Evolutionary conservation across 306 rosid genomes (phyloP).

Genomic region (Hylodesmum podocarpum): DNA sequence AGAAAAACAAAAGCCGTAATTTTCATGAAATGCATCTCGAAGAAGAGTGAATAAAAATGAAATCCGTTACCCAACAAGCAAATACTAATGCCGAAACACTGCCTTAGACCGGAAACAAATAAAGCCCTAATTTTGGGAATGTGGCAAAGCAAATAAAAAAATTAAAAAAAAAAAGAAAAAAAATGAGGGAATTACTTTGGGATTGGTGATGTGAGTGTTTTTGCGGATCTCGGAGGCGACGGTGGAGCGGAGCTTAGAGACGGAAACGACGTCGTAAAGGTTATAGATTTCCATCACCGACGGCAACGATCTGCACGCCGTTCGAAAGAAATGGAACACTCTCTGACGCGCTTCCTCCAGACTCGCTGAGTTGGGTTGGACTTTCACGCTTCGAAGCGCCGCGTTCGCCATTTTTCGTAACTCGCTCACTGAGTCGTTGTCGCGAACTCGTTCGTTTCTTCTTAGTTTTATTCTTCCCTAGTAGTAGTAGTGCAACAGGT

Average conservation of each 20-base stretch:
- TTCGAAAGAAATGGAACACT: conserved; percentile 79
- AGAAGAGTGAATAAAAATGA: neutral
- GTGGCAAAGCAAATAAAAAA: neutral
- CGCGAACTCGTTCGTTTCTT: neutral
- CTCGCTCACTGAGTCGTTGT: conserved; percentile 24
- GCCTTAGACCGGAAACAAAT: neutral
- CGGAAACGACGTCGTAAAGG: conserved; percentile 56
- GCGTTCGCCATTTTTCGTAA: conserved; percentile 55
- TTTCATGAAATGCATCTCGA: neutral
- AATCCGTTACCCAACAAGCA: neutral
- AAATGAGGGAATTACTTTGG: conserved; percentile 56
- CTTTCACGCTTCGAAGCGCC: conserved; percentile 58
- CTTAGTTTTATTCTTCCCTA: neutral
- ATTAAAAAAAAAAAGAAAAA: neutral
- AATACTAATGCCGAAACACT: neutral
- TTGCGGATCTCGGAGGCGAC: conserved; percentile 84
- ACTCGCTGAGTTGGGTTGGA: conserved; percentile 77
- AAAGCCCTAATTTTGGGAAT: neutral
- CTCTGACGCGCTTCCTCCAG: conserved; percentile 78
- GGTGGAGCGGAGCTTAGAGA: conserved; percentile 79
- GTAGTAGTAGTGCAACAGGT: neutral
- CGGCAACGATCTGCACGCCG: conserved; percentile 81
- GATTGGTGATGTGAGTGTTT: conserved; percentile 59
- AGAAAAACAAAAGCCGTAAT: neutral
- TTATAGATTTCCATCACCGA: conserved; percentile 80